These are phyloP conservation scores for Asclepias syriaca DNA, from an alignment of 257 asterid genomes.

Conservation along the genomic window DNA sequence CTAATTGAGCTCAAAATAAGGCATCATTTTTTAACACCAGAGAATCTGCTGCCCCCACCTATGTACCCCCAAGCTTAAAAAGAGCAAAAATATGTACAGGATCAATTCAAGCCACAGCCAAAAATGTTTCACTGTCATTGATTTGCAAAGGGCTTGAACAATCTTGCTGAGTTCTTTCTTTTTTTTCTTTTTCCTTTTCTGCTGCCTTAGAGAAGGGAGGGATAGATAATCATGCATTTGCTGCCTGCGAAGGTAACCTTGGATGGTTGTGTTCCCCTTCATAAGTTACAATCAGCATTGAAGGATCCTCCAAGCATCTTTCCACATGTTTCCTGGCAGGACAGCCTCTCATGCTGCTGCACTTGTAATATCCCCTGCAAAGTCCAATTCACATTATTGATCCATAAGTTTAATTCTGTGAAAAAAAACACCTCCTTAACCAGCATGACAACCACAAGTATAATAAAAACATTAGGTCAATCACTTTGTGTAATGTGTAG, in stretches of 20 bases:
- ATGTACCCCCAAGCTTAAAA: constrained; percentile 13
- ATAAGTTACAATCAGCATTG: constrained; percentile 90
- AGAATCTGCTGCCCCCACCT: constrained; percentile 12
- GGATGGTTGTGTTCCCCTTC: constrained; percentile 95
- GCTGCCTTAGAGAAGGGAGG: too few relatives aligned
- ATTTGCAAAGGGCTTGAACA: neutral
- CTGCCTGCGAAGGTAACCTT: constrained; percentile 62
- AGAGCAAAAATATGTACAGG: constrained; percentile 23
- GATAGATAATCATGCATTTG: constrained; percentile 35
- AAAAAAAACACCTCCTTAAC: neutral
- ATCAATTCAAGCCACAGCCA: constrained; percentile 27
- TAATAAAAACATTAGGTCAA: neutral
- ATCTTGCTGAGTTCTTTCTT: constrained; percentile 5
- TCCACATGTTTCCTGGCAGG: constrained; percentile 96
- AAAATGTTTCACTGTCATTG: neutral
- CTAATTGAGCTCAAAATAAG: constrained; percentile 3
- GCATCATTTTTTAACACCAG: constrained; percentile 9
- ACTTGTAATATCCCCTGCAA: constrained; percentile 91
- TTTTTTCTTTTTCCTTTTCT: too few relatives aligned
- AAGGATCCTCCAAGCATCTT: constrained; percentile 84
- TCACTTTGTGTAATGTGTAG: neutral
- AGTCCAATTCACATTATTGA: neutral
- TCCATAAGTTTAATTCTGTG: neutral
- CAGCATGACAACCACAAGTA: neutral
- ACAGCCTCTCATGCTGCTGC: constrained; percentile 97